Evolutionary conservation across 1,139 yeast genomes (phyloP).

Genomic region (Candida anutae): DNA sequence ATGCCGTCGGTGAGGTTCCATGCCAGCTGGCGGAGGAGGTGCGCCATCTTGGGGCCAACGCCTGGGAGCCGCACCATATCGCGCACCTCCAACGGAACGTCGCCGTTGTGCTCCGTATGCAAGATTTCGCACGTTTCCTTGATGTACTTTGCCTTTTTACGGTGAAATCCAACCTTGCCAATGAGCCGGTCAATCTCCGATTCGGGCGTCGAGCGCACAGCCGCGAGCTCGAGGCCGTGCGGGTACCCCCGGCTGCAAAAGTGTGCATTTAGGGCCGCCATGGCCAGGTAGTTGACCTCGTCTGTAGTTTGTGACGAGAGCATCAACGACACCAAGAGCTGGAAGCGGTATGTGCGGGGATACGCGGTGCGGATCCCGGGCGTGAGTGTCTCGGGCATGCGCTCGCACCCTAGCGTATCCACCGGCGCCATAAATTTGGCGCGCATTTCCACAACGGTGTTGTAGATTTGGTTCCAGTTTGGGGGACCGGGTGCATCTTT

Average conservation of each 20-base stretch:
- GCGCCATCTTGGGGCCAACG: constrained; percentile 96
- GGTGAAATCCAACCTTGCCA: constrained; percentile 82
- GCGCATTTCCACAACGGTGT: constrained; percentile 61
- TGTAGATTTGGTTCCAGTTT: constrained; percentile 50
- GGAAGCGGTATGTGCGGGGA: constrained; percentile 54
- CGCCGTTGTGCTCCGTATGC: constrained; percentile 45
- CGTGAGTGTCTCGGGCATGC: constrained; percentile 48
- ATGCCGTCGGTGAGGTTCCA: constrained; percentile 75
- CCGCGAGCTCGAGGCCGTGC: constrained; percentile 25
- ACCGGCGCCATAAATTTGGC: constrained; percentile 65
- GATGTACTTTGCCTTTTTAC: constrained; percentile 66
- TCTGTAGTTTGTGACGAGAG: constrained; percentile 91
- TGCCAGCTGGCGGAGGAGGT: constrained; percentile 68
- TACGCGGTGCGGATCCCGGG: constrained; percentile 18
- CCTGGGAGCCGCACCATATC: constrained; percentile 75
- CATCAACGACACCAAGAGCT: constrained; percentile 72
- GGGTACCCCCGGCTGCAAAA: constrained; percentile 22
- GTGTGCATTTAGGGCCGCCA: constrained; percentile 49
- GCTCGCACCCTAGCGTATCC: constrained; percentile 82
- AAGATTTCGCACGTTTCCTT: constrained; percentile 54
- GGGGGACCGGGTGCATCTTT: too few species aligned
- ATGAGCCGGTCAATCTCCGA: constrained; percentile 55
- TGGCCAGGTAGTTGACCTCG: constrained; percentile 71
- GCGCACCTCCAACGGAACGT: constrained; percentile 61
- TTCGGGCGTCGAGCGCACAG: constrained; percentile 41